These are phyloP conservation scores for Diaporthe eres DNA, from an alignment of 2,329 filamentous ascomycete genomes.

Conservation along the genomic window DNA sequence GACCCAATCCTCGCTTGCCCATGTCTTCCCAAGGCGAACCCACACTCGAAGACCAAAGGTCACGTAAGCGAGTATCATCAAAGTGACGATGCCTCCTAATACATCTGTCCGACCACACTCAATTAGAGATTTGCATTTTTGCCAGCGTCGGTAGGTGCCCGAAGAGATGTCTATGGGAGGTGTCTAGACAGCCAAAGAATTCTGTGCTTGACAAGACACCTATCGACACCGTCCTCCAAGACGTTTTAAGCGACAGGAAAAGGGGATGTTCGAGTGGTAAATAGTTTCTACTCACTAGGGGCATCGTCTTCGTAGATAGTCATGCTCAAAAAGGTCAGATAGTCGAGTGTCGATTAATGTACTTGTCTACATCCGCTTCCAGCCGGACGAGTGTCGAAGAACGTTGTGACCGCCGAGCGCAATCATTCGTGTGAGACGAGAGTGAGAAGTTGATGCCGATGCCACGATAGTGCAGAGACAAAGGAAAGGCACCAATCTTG, in stretches of 20 bases:
- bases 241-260: no score
- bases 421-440: neutral
- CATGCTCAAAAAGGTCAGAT: constrained; percentile 14
- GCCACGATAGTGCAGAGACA: neutral
- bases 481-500: neutral
- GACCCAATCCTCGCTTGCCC: constrained; percentile 38
- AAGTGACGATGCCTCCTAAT: constrained; percentile 26
- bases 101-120: neutral
- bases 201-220: neutral
- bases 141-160: neutral
- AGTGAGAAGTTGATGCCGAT: neutral
- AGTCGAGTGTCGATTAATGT: neutral
- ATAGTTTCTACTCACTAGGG: constrained; percentile 9
- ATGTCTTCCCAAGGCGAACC: constrained; percentile 35
- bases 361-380: neutral
- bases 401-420: neutral
- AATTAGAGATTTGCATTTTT: neutral
- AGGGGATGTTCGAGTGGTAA: neutral
- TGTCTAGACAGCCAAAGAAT: neutral
- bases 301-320: constrained; percentile 38
- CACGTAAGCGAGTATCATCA: constrained; percentile 31
- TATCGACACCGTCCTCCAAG: no score
- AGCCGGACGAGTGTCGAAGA: neutral
- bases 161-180: neutral
- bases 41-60: constrained; percentile 32